phyloP scores from a whole-genome alignment of 768 basidiomycete species.

The Termitomyces eurrhizus region DNA sequence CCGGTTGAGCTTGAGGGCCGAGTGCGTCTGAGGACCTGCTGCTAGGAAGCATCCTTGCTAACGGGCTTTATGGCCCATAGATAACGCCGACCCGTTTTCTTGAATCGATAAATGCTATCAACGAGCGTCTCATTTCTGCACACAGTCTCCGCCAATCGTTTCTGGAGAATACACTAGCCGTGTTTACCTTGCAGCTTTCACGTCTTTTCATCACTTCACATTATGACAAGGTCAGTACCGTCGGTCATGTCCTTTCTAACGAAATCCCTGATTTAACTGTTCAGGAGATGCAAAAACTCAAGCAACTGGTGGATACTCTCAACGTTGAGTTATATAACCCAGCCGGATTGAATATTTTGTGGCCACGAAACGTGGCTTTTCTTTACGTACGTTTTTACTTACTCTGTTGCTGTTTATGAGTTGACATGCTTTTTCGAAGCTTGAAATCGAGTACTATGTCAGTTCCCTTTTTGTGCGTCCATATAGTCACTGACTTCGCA shows the following conservation, averaged over 20 bases:
- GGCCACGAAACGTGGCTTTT: conserved; percentile 83
- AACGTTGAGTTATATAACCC: conserved; percentile 82
- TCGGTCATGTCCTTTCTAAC: not conserved
- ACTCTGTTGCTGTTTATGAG: conserved; percentile 10
- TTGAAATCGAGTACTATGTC: conserved; percentile 95
- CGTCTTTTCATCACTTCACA: conserved; percentile 65
- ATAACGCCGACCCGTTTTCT: conserved; percentile 89
- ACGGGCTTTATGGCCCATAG: conserved; percentile 33
- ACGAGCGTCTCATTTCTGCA: conserved; percentile 83
- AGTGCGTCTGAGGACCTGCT: conserved; percentile 42
- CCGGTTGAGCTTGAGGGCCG: conserved; percentile 92
- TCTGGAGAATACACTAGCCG: conserved; percentile 74
- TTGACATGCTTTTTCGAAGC: conserved; percentile 37
- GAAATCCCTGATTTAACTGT: conserved; percentile 3
- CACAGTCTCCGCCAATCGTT: conserved; percentile 71
- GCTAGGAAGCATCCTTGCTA: conserved; percentile 4
- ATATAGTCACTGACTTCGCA: conserved; percentile 1
- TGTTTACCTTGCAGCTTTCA: conserved; percentile 79
- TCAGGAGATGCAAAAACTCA: conserved; percentile 77
- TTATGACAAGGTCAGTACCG: conserved; percentile 67
- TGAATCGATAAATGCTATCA: conserved; percentile 87
- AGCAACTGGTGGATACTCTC: conserved; percentile 55
- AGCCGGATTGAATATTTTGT: conserved; percentile 80
- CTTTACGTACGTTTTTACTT: conserved; percentile 70
- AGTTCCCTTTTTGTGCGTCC: conserved; percentile 28